Base-by-base conservation (phyloP, 2,329 filamentous ascomycete genomes). In the Chaetomiaceae sp. region DNA sequence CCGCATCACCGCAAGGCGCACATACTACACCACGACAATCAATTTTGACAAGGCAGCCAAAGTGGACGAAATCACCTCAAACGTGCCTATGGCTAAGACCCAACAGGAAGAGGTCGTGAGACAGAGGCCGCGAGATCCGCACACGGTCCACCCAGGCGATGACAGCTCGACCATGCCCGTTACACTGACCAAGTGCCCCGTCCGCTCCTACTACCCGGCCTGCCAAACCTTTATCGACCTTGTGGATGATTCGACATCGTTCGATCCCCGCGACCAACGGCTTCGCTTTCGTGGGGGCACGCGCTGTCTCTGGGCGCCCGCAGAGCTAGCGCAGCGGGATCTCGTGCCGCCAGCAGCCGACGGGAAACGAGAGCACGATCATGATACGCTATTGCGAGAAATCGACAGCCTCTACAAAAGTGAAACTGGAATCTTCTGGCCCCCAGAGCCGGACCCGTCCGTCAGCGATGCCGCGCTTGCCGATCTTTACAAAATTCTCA, bases 1-100 rank as follows among this genome's bases (percentile, higher is more conserved):
- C 27, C 72, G 74, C 20, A 84, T 81, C 52, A 77, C 76, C 21
- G 82, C 82, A 53, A 74, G 77, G 36, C 77, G 86, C 23, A 87
- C 80, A 0, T 88, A 84, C 62, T 90, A 90, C 65, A 80, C 73
- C 10, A 79, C 75, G 11, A 66, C 73, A 14, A 69, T 85, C n/a
- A 53, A 62, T 2, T 82, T 81, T 57, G 64, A 65, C 2, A 48
- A 42, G 9, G 8, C 11, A 14, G 21, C 30, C 21, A n/a, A 20
- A 10, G 18, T 11, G 18, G 4, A 18, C 6, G 10, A 32, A 14
- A 41, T 30, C 27, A 20, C 20, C 20, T 30, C 49, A 8, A 21
- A 34, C 20, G 38, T 11, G 10, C 7, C 32, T 27, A 29, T 18
- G 41, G 20, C 38, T 30, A 34, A 43, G 21, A 40, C 42, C 4